A percentile compares a stretch with the other conserved stretches of the same genome.
Evolutionary conservation across 2,329 filamentous ascomycete species (phyloP).

Genomic region (Pseudogymnoascus sp.): DNA sequence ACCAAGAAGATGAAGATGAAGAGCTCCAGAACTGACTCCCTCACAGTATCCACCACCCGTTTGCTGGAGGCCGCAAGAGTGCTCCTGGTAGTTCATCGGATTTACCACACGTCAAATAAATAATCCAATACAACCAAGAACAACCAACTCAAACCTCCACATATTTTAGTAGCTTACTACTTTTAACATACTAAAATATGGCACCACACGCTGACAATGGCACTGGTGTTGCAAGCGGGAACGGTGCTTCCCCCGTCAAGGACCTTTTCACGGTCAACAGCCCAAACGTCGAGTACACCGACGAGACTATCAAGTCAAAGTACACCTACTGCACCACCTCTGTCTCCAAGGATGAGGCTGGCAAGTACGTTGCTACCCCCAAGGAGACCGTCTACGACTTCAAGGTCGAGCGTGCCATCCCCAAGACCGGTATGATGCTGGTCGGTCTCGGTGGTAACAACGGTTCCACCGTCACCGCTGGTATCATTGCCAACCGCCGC

Average conservation of each 20-base stretch:
- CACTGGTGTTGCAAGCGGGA: conserved; percentile 49
- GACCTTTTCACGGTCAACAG: conserved; percentile 80
- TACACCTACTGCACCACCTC: conserved; percentile 95
- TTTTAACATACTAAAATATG: conserved; percentile 46
- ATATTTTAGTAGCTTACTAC: conserved; percentile 5
- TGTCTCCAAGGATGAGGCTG: conserved; percentile 58
- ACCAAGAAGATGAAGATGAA: conserved; percentile 12
- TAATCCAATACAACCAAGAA: conserved; percentile 29
- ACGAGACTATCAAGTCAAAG: conserved; percentile 79
- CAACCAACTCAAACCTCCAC: conserved; percentile 20
- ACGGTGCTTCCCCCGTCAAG: conserved; percentile 45
- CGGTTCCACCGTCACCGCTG: conserved; percentile 91
- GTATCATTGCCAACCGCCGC: conserved; percentile 90
- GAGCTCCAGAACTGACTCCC: conserved; percentile 15
- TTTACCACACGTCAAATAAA: conserved; percentile 51
- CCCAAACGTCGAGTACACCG: conserved; percentile 86
- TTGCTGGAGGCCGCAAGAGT: conserved; percentile 91
- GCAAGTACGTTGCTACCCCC: conserved; percentile 74
- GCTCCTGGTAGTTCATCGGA: conserved; percentile 75
- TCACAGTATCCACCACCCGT: conserved; percentile 81
- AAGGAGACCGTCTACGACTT: conserved; percentile 91
- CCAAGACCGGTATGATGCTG: conserved; percentile 93
- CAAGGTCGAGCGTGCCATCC: conserved; percentile 89
- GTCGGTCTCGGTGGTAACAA: conserved; percentile 99
- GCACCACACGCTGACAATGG: conserved; percentile 75